phyloP scores from a whole-genome alignment of 305 asterid genomes.

The Solanum hybrid region DNA sequence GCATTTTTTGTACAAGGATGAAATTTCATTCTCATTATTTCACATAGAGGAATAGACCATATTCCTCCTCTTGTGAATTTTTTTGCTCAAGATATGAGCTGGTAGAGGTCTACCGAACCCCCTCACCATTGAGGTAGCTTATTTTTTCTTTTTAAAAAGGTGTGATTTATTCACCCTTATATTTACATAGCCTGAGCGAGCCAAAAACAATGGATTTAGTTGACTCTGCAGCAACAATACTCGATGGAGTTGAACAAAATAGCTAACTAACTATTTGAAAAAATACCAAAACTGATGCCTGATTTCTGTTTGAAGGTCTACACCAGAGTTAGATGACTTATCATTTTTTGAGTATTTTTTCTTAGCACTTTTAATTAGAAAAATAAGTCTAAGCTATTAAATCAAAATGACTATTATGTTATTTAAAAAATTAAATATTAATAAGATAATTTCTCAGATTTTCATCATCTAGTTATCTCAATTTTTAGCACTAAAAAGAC shows the following conservation, averaged over 20 bases:
- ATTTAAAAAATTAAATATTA: too few species aligned
- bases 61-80: too few species aligned
- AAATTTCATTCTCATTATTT: too few species aligned
- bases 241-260: background rate
- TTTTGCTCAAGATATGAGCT: too few species aligned
- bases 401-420: background rate
- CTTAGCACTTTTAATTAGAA: background rate
- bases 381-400: background rate
- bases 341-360: too few species aligned
- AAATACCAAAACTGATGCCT: background rate
- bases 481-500: background rate
- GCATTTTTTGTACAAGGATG: too few species aligned
- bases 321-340: background rate
- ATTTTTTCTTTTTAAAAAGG: too few species aligned
- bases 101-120: too few species aligned
- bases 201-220: background rate
- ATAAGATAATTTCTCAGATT: background rate
- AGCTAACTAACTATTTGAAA: background rate
- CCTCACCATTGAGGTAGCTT: too few species aligned
- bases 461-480: background rate
- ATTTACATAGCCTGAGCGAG: background rate
- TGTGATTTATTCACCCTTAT: background rate
- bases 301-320: background rate
- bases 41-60: too few species aligned
- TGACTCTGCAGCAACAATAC: background rate